These are phyloP conservation scores for Aspergillus eucalypticola DNA, from an alignment of 2,329 filamentous ascomycete genomes.

Conservation along the genomic window DNA sequence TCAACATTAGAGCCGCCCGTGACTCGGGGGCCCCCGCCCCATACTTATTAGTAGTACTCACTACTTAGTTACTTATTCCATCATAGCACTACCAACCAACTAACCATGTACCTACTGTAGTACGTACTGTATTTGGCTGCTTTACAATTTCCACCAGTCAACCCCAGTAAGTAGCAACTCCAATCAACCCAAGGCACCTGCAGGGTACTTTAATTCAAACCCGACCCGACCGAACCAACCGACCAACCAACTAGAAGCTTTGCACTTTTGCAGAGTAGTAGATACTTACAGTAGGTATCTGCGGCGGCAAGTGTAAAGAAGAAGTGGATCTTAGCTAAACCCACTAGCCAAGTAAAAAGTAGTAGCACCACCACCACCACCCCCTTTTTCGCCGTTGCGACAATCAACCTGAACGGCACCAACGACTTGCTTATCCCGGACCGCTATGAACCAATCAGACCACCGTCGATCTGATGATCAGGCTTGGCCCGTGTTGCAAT, in stretches of 20 bases:
- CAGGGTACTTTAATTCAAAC: background rate
- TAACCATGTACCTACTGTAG: too few relatives aligned
- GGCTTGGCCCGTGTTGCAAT: slow-evolving; percentile 20
- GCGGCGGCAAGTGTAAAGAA: background rate
- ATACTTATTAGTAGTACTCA: too few relatives aligned
- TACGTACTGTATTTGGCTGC: too few relatives aligned
- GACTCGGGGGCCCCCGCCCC: background rate
- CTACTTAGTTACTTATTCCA: too few relatives aligned
- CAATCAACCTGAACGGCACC: background rate
- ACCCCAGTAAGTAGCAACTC: background rate
- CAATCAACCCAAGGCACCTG: background rate
- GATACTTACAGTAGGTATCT: background rate
- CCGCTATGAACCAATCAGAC: slow-evolving; percentile 17
- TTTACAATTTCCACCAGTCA: too few relatives aligned
- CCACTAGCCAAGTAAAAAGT: too few relatives aligned
- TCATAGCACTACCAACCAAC: too few relatives aligned
- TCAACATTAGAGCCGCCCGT: background rate
- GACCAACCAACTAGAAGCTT: background rate
- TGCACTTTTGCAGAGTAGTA: too few relatives aligned
- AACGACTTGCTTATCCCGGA: slow-evolving; percentile 1
- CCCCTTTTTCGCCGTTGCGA: slow-evolving; percentile 18
- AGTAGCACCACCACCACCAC: background rate
- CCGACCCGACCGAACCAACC: background rate
- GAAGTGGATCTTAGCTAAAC: background rate
- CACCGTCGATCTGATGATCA: slow-evolving; percentile 25